These are phyloP conservation scores for Starmera dryadoides DNA, from an alignment of 805 yeast genomes.

Conservation along the genomic window DNA sequence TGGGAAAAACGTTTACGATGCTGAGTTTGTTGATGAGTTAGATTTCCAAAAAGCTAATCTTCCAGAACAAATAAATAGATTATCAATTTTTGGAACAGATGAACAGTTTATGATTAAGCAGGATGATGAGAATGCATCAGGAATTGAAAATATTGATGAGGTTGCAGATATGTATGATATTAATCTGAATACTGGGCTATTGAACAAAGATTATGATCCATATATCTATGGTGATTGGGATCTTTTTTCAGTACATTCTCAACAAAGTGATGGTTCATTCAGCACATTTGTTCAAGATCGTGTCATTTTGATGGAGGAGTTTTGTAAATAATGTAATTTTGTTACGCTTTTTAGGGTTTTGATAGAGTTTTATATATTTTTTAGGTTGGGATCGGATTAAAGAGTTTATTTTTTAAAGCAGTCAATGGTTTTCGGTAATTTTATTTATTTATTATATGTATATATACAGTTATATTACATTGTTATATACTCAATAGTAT, in stretches of 20 bases:
- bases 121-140: too few species aligned
- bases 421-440: too few species aligned
- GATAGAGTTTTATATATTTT: too few species aligned
- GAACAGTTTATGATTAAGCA: too few species aligned
- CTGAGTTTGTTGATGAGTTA: neutral
- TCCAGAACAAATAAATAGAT: neutral
- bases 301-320: slow-evolving; percentile 8
- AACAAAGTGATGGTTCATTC: slow-evolving; percentile 1
- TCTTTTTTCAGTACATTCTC: too few species aligned
- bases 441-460: too few species aligned
- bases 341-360: neutral
- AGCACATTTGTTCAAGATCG: slow-evolving; percentile 12
- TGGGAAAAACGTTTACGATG: too few species aligned
- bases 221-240: neutral
- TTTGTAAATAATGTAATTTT: neutral
- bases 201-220: neutral
- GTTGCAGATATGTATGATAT: neutral
- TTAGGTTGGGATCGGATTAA: too few species aligned
- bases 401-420: too few species aligned
- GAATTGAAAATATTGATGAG: neutral
- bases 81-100: neutral
- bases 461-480: neutral
- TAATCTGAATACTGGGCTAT: neutral
- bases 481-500: slow-evolving; percentile 6
- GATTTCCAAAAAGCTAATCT: neutral